phyloP scores from a whole-genome alignment of 345 rosid genomes.

The Garcia nutans region DNA sequence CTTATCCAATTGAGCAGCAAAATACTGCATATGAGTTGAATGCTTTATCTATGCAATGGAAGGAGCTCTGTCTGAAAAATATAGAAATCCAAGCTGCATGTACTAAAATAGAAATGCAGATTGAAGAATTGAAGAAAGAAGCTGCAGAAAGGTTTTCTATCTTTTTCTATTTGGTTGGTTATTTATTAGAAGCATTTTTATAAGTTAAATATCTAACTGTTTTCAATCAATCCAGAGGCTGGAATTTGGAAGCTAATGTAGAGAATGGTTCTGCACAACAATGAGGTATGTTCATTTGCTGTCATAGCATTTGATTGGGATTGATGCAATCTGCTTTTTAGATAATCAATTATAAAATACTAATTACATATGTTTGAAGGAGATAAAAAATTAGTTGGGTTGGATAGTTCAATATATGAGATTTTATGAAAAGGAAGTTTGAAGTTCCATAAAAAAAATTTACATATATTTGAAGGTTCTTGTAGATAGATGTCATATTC shows the following conservation, averaged over 20 bases:
- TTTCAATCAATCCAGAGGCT: conserved; percentile 49
- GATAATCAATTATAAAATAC: neutral
- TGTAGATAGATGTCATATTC: neutral
- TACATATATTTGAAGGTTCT: neutral
- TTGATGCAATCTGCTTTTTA: neutral
- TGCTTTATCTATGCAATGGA: conserved; percentile 89
- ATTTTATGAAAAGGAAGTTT: neutral
- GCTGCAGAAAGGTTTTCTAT: conserved; percentile 64
- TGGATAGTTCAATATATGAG: no score
- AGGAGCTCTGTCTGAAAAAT: conserved; percentile 80
- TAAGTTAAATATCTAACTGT: conserved; percentile 21
- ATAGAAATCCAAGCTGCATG: conserved; percentile 86
- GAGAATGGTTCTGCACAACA: conserved; percentile 46
- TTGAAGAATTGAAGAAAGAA: conserved; percentile 62
- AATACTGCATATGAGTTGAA: conserved; percentile 83
- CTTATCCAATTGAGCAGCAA: conserved; percentile 53
- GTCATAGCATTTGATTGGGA: conserved; percentile 4
- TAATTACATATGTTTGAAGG: neutral
- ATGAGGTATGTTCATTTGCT: conserved; percentile 22
- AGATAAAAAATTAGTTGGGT: neutral
- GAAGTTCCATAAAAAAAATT: neutral
- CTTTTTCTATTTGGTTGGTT: conserved; percentile 10
- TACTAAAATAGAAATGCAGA: conserved; percentile 52
- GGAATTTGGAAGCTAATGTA: conserved; percentile 65
- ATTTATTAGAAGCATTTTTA: conserved; percentile 6